These are phyloP conservation scores for Penicillium fimorum DNA, from an alignment of 495 filamentous ascomycete genomes.

Conservation along the genomic window DNA sequence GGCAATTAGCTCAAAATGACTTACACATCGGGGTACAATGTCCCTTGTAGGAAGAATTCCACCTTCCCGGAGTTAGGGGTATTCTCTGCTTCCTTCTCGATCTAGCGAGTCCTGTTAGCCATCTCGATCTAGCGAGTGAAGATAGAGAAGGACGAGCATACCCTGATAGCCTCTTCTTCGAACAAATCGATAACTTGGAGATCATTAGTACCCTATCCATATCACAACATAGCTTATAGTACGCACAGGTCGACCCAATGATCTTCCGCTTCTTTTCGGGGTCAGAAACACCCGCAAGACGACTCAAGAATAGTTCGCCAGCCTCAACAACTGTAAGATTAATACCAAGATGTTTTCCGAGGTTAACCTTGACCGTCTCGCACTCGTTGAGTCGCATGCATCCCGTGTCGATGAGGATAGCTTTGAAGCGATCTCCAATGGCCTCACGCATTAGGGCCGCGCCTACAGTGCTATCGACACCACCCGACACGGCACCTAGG, in stretches of 20 bases:
- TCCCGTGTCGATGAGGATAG: slow-evolving; percentile 84
- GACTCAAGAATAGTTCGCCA: slow-evolving; percentile 65
- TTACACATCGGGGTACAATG: slow-evolving; percentile 60
- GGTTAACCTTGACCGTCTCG: slow-evolving; percentile 69
- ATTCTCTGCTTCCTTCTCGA: slow-evolving; percentile 40
- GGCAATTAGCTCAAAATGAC: neutral
- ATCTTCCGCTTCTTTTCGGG: slow-evolving; percentile 93
- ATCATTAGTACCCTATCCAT: slow-evolving; percentile 10
- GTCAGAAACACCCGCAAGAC: slow-evolving; percentile 72
- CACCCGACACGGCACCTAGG: slow-evolving; percentile 58
- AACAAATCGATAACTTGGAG: slow-evolving; percentile 85
- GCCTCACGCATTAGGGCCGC: slow-evolving; percentile 81
- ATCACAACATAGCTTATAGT: slow-evolving; percentile 1
- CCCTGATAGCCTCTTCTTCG: slow-evolving; percentile 72
- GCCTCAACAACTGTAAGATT: slow-evolving; percentile 87
- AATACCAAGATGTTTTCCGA: slow-evolving; percentile 77
- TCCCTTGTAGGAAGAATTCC: slow-evolving; percentile 84
- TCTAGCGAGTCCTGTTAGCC: slow-evolving; percentile 7
- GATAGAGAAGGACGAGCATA: slow-evolving; percentile 30
- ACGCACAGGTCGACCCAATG: slow-evolving; percentile 57
- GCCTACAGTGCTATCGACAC: slow-evolving; percentile 86
- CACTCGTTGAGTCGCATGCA: slow-evolving; percentile 85
- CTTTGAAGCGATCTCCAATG: slow-evolving; percentile 84
- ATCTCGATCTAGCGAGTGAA: neutral
- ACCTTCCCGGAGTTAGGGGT: slow-evolving; percentile 66